Conservation (phyloP, 2,329 filamentous ascomycete genomes). For the Chaetothyriales sp. region DNA sequence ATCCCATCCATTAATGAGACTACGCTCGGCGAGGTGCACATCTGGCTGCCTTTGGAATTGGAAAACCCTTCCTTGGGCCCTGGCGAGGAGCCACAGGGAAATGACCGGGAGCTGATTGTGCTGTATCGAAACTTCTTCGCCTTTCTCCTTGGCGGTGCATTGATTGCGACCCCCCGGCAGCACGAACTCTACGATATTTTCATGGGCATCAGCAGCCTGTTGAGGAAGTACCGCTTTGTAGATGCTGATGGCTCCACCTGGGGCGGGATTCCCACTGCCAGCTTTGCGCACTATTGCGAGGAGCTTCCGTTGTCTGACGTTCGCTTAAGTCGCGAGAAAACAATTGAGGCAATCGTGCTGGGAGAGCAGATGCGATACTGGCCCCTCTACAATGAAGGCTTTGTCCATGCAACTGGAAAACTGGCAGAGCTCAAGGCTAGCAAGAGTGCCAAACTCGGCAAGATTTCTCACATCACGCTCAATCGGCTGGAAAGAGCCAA, state of each 20-base stretch:
- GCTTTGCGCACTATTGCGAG: conserved; percentile 49
- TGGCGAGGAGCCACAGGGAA: conserved; percentile 22
- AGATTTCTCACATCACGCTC: conserved; percentile 55
- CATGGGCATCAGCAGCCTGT: conserved; percentile 42
- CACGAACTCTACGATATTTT: conserved; percentile 45
- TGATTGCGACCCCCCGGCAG: conserved; percentile 42
- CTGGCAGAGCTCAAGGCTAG: conserved; percentile 57
- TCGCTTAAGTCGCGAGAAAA: conserved; percentile 69
- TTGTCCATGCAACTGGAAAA: conserved; percentile 79
- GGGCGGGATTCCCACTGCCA: conserved; percentile 42
- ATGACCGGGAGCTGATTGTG: conserved; percentile 43
- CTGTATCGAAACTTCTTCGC: conserved; percentile 49
- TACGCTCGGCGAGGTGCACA: conserved; percentile 6
- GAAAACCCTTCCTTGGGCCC: conserved; percentile 33
- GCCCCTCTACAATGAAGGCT: conserved; percentile 76
- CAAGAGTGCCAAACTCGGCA: conserved; percentile 51
- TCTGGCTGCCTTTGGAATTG: conserved; percentile 44
- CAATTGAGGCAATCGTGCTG: conserved; percentile 73
- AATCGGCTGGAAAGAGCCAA: conserved; percentile 70
- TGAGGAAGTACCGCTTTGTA: conserved; percentile 44
- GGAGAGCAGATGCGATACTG: conserved; percentile 74
- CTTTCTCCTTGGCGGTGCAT: conserved; percentile 46
- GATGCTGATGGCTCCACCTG: conserved; percentile 50
- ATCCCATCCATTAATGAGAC: background rate
- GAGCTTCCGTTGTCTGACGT: conserved; percentile 67